A percentile compares a stretch with the other conserved stretches of the same genome.
Conservation (phyloP, 1,284 basidiomycete genomes). For the Pseudozyma pruni region DNA sequence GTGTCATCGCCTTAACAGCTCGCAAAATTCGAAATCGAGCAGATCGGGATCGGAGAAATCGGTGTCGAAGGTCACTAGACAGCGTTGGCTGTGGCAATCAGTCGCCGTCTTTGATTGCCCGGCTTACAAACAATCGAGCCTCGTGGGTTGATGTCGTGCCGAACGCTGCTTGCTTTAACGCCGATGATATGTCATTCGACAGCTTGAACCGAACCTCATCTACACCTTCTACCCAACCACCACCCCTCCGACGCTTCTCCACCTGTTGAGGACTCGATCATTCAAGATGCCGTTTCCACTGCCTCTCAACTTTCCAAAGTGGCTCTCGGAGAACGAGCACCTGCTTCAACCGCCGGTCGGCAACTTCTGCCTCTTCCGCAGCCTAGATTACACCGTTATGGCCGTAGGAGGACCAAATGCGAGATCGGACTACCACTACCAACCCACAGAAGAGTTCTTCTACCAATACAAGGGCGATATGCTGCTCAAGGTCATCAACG, state of each 20-base stretch:
- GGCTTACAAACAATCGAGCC: too few relatives aligned
- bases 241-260: background rate
- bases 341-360: constrained; percentile 67
- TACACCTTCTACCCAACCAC: too few relatives aligned
- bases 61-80: too few relatives aligned
- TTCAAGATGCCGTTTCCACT: constrained; percentile 47
- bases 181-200: too few relatives aligned
- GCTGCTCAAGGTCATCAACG: constrained; percentile 82
- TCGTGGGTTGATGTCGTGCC: too few relatives aligned
- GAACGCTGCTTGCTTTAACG: too few relatives aligned
- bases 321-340: constrained; percentile 66
- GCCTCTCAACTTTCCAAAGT: constrained; percentile 67
- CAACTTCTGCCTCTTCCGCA: constrained; percentile 65
- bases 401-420: constrained; percentile 66
- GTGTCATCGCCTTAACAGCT: too few relatives aligned
- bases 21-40: too few relatives aligned
- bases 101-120: too few relatives aligned
- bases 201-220: too few relatives aligned
- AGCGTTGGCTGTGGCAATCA: too few relatives aligned
- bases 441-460: constrained; percentile 65
- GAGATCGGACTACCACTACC: constrained; percentile 64
- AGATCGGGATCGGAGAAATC: too few relatives aligned
- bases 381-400: constrained; percentile 65
- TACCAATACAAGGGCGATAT: constrained; percentile 73
- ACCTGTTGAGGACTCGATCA: background rate